Base-by-base conservation (phyloP, 169 alveolate species). In the Plasmodium vivax region DNA sequence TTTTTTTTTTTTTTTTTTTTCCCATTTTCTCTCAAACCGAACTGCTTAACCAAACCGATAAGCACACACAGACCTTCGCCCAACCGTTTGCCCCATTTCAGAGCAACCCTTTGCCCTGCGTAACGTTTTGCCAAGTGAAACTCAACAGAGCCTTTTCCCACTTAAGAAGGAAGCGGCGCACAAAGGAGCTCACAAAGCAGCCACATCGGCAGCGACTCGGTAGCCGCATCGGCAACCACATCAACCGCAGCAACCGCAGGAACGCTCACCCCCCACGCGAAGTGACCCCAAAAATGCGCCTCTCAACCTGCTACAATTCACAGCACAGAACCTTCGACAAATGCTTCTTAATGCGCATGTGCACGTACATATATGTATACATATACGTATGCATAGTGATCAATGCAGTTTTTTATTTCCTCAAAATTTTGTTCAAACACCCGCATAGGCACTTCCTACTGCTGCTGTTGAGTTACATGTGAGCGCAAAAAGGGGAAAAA, bases 351-450 rank as follows among this genome's bases (percentile, higher is more conserved):
- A 68, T 9, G 14, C 77, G 7, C 32, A 51, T 45, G 32, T 81
- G 58, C 58, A 81, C 32, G 2, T 81, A 81, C 58, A 81, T 45
- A 43, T 81, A 81, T 41, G 34, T 81, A 81, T 81, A 16, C 58
- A 41, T 81, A 81, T 81, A 81, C 58, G 12, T 32, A 81, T 81
- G 58, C 36, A 81, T 81, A 45, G 32, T 5, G 43, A 81, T 81
- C 43, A 34, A 43, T 5, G 51, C 77, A 27, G 38, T 68, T 68
- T 68, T 68, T 7, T 27, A 30, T 68, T 68, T 68, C 43, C 77
- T 27, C 77, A 19, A 30, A 68, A 68, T 68, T 4, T 27, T 2
- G 38, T 30, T 68, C 38, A 10, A 68, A 68, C 77, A 68, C 6
- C 38, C 16, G 16, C 36, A 68, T 10, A 68, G 77, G 77, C 2